A percentile compares a stretch with the other conserved stretches of the same genome.
phyloP scores from a whole-genome alignment of 768 basidiomycete genomes.

The Suillus subalutaceus region DNA sequence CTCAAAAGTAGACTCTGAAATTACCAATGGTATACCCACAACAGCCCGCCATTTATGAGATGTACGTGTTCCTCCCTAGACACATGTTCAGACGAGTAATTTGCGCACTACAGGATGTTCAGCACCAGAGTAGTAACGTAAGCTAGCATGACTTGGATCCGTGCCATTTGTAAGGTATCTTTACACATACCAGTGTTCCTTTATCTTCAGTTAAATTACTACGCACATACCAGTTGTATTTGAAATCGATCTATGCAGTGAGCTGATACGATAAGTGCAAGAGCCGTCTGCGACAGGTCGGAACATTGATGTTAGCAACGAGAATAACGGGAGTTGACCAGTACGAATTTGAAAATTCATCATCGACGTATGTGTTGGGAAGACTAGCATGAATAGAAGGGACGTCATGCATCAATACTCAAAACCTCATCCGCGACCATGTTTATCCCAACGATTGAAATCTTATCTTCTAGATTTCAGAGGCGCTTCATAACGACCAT shows the following conservation, averaged over 20 bases:
- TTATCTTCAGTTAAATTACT: not conserved
- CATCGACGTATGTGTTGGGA: not conserved
- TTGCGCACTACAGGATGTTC: not conserved
- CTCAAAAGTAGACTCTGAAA: not conserved
- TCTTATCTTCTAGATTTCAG: conserved; percentile 12
- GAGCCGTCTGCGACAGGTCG: not conserved
- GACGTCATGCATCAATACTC: not conserved
- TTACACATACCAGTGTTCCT: not conserved
- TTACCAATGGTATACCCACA: not conserved
- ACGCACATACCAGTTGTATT: not conserved
- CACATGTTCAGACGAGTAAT: not conserved
- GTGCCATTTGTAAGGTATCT: not conserved
- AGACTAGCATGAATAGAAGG: not conserved
- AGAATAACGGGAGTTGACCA: not conserved
- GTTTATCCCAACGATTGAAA: conserved; percentile 8
- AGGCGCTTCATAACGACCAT: conserved; percentile 13
- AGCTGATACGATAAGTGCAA: not conserved
- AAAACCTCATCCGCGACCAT: conserved; percentile 7
- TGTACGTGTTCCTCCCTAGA: conserved; percentile 2
- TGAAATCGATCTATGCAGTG: not conserved
- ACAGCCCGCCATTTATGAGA: not conserved
- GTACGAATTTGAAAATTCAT: not conserved
- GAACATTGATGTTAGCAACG: not conserved
- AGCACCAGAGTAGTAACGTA: not conserved
- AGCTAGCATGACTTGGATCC: not conserved